Conservation (phyloP, 169 alveolate species). For the Cryptosporidium ubiquitum region DNA sequence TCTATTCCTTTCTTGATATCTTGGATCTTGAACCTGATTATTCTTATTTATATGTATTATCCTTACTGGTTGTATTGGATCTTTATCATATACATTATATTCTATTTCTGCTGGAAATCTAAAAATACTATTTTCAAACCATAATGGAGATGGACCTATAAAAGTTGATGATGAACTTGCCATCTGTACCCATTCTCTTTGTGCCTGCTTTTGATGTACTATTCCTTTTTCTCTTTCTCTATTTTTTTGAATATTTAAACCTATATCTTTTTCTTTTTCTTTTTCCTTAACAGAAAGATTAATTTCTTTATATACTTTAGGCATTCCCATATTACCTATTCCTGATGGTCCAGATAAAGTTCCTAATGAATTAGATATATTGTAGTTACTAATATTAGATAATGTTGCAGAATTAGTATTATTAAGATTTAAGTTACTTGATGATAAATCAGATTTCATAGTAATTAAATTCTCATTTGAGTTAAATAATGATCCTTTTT, state of each 20-base stretch:
- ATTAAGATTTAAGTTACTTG: too few relatives aligned
- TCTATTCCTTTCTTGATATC: slow-evolving; percentile 74
- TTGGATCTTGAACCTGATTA: slow-evolving; percentile 42
- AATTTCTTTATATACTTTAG: background rate
- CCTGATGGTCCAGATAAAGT: background rate
- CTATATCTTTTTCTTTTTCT: slow-evolving; percentile 32
- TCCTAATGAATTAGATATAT: background rate
- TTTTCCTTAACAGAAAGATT: background rate
- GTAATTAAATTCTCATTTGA: background rate
- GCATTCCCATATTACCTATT: background rate
- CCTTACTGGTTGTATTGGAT: background rate
- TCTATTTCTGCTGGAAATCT: slow-evolving; percentile 47
- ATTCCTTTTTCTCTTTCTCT: slow-evolving; percentile 66
- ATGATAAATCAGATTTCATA: background rate
- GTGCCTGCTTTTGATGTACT: slow-evolving; percentile 72
- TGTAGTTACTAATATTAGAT: background rate
- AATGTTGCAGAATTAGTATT: background rate
- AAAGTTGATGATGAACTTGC: slow-evolving; percentile 54
- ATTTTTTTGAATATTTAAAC: slow-evolving; percentile 24
- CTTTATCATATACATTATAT: slow-evolving; percentile 16
- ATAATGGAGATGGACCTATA: slow-evolving; percentile 65
- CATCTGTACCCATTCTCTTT: slow-evolving; percentile 72
- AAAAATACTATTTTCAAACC: slow-evolving; percentile 70
- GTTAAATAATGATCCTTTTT: background rate
- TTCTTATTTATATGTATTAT: background rate